Conservation (phyloP, 768 basidiomycete genomes). For the Kwoniella europaea region DNA sequence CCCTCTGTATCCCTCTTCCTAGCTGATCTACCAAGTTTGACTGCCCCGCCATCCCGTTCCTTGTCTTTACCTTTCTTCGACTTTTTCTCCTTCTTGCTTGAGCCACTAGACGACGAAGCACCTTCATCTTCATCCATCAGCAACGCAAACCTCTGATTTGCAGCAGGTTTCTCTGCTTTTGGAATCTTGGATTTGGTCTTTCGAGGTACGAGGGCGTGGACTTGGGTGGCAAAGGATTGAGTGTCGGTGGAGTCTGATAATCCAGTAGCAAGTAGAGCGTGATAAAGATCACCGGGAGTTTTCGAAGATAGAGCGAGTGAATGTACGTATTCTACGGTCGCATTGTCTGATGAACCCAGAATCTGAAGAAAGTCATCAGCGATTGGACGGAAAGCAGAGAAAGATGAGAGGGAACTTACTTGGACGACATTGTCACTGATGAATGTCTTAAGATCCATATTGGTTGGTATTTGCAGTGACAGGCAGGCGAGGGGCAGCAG, state of each 20-base stretch:
- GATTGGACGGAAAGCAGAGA: background rate
- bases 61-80: conserved; percentile 61
- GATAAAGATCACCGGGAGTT: conserved; percentile 75
- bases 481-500: background rate
- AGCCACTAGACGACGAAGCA: conserved; percentile 48
- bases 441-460: conserved; percentile 54
- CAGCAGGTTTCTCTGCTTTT: conserved; percentile 63
- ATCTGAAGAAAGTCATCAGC: conserved; percentile 62
- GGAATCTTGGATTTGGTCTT: conserved; percentile 72
- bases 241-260: conserved; percentile 80
- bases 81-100: conserved; percentile 60
- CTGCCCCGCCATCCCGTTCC: conserved; percentile 26
- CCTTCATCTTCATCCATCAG: conserved; percentile 76
- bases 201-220: conserved; percentile 76
- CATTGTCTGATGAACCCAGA: conserved; percentile 81
- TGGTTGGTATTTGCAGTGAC: background rate
- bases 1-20: conserved; percentile 81
- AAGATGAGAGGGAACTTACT: conserved; percentile 28
- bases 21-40: conserved; percentile 40
- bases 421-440: conserved; percentile 59
- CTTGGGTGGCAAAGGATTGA: conserved; percentile 76
- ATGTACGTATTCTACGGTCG: conserved; percentile 82
- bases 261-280: conserved; percentile 75
- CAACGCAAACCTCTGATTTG: conserved; percentile 71
- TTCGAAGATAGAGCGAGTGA: conserved; percentile 86